phyloP scores from a whole-genome alignment of 2,329 filamentous ascomycete species.

The Aquanectria penicillioides region DNA sequence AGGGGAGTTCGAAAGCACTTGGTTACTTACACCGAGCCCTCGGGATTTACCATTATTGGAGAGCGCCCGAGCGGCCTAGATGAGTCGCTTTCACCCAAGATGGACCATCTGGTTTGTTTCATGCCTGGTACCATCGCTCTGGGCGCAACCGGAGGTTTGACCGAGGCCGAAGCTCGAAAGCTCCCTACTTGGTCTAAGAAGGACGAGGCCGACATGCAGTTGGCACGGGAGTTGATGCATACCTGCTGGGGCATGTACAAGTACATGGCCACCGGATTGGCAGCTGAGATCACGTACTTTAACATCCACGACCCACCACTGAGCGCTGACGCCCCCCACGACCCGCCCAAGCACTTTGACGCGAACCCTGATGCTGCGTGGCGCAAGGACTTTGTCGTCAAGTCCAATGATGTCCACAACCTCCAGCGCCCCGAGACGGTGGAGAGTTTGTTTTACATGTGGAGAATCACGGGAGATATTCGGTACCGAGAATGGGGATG shows the following conservation, averaged over 20 bases:
- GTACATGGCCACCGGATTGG: constrained; percentile 88
- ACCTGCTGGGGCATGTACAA: constrained; percentile 99
- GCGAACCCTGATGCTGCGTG: constrained; percentile 68
- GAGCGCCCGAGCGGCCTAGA: constrained; percentile 82
- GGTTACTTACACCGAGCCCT: constrained; percentile 84
- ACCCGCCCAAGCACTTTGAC: constrained; percentile 62
- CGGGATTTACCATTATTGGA: constrained; percentile 87
- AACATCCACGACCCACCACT: constrained; percentile 76
- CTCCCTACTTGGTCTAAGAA: constrained; percentile 77
- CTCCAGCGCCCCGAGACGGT: constrained; percentile 95
- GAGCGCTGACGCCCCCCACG: constrained; percentile 60
- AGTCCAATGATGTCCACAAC: constrained; percentile 88
- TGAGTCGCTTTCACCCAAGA: constrained; percentile 79
- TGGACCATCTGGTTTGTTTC: constrained; percentile 99
- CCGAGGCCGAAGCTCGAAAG: constrained; percentile 79
- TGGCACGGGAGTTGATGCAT: constrained; percentile 91
- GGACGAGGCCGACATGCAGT: constrained; percentile 86
- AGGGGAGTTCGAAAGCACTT: constrained; percentile 90
- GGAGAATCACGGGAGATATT: constrained; percentile 91
- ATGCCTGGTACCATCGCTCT: constrained; percentile 96
- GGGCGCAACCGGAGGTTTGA: constrained; percentile 81
- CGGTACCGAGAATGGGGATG: constrained; percentile 96
- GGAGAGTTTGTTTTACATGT: constrained; percentile 98
- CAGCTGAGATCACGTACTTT: constrained; percentile 94
- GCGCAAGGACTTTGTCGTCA: constrained; percentile 82